Evolutionary conservation across 2,329 filamentous ascomycete species (phyloP), one percentile per base, ranked within the genome.

Genomic region (Xylaria sp.): DNA sequence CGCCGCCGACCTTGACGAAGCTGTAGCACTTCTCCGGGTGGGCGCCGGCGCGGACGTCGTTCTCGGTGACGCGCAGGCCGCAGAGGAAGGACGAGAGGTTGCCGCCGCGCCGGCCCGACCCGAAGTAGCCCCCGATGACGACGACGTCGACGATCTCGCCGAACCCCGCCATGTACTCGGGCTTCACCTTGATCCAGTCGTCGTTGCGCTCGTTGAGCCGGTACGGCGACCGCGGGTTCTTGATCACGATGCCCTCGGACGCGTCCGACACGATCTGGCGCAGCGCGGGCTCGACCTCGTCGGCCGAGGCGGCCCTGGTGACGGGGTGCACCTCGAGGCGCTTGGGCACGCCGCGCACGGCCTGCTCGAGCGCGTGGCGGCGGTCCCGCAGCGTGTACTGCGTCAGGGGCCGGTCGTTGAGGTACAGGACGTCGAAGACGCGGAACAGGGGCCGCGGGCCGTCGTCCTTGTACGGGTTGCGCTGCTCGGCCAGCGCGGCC

Each of bases 1-100:
- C 94, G 48, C 94, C 94, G n/a, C 94, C 94, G 16, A 99, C 94
- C 71, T 94, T 97, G 80, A 92, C 96, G 75, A 99, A 97, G n/a
- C 92, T 96, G 65, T 87, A 90, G 67, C 87, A 95, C 70, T 91
- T 92, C 72, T 90, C 88, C 0, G 85, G 81, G 57, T 86, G 81
- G 4, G 76, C 77, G 2, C 82, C 82, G 2, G 77, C 75, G 34
- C 79, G 75, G 29, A 88, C 80, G 26, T 89, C 82, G 56, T 87
- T 83, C 60, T 89, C 83, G 47, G 91, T 86, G 1, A 88, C 86
- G 22, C 91, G 83, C 7, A 99, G 76, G 0, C 92, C 94, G 66
- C 93, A 97, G n/a, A 99, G 71, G 68, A 93, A 99, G 57, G 88
- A 94, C 1, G 92, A 91, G 3, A 97, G 76, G 1, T 76, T 84